Conservation (phyloP, 495 filamentous ascomycete species). For the Aspergillus egyptiacus region DNA sequence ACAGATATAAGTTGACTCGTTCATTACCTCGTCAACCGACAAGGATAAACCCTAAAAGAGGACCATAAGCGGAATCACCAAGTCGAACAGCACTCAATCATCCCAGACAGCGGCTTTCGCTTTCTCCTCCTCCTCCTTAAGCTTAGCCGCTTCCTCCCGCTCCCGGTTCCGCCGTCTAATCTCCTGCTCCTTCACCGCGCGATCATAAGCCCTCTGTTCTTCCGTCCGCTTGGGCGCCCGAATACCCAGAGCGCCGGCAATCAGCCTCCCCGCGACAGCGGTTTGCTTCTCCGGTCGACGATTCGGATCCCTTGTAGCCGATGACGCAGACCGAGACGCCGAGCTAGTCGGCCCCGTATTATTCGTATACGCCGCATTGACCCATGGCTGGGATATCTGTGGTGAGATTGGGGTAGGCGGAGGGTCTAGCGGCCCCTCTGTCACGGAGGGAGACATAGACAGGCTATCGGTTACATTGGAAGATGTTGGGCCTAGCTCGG, state of each 20-base stretch:
- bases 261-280: conserved; percentile 82
- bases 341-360: background rate
- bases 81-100: conserved; percentile 43
- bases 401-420: conserved; percentile 57
- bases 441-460: conserved; percentile 26
- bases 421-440: conserved; percentile 45
- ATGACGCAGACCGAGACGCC: background rate
- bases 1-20: background rate
- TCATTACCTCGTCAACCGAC: background rate
- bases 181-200: conserved; percentile 78
- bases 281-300: conserved; percentile 84
- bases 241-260: conserved; percentile 82
- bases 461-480: background rate
- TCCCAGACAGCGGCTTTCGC: conserved; percentile 78
- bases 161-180: conserved; percentile 68
- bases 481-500: conserved; percentile 5
- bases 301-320: background rate
- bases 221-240: conserved; percentile 74
- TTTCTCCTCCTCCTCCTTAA: conserved; percentile 61
- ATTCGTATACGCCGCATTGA: conserved; percentile 2
- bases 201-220: conserved; percentile 84
- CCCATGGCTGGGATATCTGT: conserved; percentile 32
- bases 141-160: conserved; percentile 56
- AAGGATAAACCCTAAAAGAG: background rate
- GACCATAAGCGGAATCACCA: conserved; percentile 1